Evolutionary conservation across 2,329 filamentous ascomycete genomes (phyloP).

Genomic region (Epicoccum nigrum): DNA sequence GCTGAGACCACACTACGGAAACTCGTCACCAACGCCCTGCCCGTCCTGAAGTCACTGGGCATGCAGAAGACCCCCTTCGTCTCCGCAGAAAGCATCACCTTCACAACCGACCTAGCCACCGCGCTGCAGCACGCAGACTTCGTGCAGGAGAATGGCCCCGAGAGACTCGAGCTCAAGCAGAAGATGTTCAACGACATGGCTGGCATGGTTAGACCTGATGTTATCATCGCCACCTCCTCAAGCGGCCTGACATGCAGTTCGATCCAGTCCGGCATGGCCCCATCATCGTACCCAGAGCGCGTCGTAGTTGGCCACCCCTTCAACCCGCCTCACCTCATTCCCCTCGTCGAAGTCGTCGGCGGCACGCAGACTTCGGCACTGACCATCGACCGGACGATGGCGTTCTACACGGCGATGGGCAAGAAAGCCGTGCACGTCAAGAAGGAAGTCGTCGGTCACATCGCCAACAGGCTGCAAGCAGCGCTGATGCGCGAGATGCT

Average conservation of each 20-base stretch:
- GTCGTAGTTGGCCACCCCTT: constrained; percentile 53
- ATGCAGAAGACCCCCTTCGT: constrained; percentile 14
- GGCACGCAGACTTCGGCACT: constrained; percentile 23
- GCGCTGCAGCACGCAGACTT: constrained; percentile 34
- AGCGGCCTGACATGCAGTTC: constrained; percentile 47
- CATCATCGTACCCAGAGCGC: constrained; percentile 36
- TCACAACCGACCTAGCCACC: constrained; percentile 16
- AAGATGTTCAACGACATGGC: constrained; percentile 47
- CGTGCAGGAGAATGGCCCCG: constrained; percentile 51
- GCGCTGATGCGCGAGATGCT: constrained; percentile 27
- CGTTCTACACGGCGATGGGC: constrained; percentile 50
- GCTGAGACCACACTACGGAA: constrained; percentile 24
- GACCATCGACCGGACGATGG: constrained; percentile 37
- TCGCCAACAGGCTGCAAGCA: constrained; percentile 55
- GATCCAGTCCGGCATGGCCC: constrained; percentile 25
- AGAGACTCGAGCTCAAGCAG: constrained; percentile 50
- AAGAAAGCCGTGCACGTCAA: constrained; percentile 42
- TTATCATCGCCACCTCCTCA: constrained; percentile 51
- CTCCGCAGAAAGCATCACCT: constrained; percentile 14
- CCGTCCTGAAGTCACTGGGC: constrained; percentile 17
- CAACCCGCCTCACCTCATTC: constrained; percentile 58
- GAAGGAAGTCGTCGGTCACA: constrained; percentile 52
- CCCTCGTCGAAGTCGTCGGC: constrained; percentile 54
- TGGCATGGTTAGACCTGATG: constrained; percentile 31
- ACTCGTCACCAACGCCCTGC: constrained; percentile 19